phyloP scores from a whole-genome alignment of 805 yeast species.

The Spathaspora girioi region DNA sequence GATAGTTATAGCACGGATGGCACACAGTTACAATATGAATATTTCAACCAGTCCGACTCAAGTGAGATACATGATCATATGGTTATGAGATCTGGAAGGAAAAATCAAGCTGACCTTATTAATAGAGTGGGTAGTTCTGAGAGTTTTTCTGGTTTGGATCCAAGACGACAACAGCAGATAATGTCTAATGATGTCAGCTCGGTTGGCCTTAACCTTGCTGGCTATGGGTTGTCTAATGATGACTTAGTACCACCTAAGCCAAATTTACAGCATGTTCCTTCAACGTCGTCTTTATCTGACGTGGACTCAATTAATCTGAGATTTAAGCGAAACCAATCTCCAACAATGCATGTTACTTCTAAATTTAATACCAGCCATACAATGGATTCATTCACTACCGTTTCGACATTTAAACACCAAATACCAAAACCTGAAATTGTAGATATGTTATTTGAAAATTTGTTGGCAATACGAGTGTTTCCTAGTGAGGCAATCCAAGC shows the following conservation, averaged over 20 bases:
- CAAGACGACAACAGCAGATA: constrained; percentile 5
- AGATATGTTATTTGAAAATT: constrained; percentile 34
- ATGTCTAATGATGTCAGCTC: background rate
- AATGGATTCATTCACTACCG: constrained; percentile 31
- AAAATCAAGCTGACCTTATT: background rate
- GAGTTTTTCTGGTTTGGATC: constrained; percentile 14
- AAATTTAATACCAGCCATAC: constrained; percentile 12
- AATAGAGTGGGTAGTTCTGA: background rate
- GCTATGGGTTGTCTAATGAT: constrained; percentile 24
- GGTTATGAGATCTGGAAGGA: background rate
- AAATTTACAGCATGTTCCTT: constrained; percentile 6
- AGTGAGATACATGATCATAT: background rate
- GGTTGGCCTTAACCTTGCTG: constrained; percentile 25
- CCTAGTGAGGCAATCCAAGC: constrained; percentile 30
- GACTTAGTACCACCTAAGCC: constrained; percentile 18
- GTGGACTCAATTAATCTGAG: constrained; percentile 1
- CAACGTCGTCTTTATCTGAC: background rate
- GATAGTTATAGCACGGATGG: background rate
- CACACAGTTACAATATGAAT: background rate
- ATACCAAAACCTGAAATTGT: constrained; percentile 35
- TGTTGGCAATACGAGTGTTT: constrained; percentile 35
- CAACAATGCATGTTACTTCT: constrained; percentile 8
- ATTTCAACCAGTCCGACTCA: background rate
- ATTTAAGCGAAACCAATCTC: constrained; percentile 3
- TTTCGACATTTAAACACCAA: constrained; percentile 26